A percentile compares a stretch with the other conserved stretches of the same genome.
Evolutionary conservation across 2,329 filamentous ascomycete species (phyloP).

Genomic region (Colletotrichum siamense): DNA sequence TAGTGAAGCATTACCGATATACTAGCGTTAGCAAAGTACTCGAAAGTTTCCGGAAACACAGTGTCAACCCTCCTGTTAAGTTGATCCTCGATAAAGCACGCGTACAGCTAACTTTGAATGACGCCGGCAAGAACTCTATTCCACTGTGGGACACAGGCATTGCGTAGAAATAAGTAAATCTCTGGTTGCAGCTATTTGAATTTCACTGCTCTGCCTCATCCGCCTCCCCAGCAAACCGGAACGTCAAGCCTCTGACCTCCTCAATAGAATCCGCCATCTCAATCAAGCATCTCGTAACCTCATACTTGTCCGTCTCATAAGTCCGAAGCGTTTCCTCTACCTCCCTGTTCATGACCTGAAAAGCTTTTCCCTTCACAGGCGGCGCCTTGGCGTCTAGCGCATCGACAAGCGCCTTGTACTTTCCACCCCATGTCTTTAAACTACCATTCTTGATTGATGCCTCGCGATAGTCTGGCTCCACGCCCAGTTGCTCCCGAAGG

Average conservation of each 20-base stretch:
- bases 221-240: background rate
- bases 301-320: background rate
- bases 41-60: no score
- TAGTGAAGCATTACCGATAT: no score
- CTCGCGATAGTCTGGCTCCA: background rate
- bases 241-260: background rate
- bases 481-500: background rate
- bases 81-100: no score
- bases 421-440: background rate
- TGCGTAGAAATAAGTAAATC: no score
- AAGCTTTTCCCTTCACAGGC: background rate
- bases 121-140: no score
- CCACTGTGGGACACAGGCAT: no score
- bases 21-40: no score
- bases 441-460: background rate
- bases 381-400: background rate
- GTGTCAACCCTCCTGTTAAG: no score
- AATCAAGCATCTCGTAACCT: background rate
- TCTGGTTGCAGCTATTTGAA: no score
- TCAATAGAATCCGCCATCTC: background rate
- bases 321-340: background rate
- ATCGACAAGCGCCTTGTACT: background rate
- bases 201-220: background rate
- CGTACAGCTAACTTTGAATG: no score
- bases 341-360: fast-evolving